Evolutionary conservation across 495 filamentous ascomycete genomes (phyloP).

Genomic region (Aspergillus avenaceus): DNA sequence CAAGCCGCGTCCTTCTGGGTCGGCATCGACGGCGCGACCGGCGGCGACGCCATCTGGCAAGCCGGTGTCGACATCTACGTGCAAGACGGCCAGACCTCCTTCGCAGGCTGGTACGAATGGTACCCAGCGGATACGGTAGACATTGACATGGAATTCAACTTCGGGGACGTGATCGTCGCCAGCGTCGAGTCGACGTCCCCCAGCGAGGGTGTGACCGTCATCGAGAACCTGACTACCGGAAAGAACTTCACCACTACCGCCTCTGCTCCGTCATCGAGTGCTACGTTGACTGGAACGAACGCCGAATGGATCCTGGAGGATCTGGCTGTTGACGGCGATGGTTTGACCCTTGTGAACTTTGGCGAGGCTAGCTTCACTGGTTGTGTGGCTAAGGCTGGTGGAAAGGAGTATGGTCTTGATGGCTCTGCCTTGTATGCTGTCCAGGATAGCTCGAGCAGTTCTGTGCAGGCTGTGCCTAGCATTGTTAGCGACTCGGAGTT

Average conservation of each 20-base stretch:
- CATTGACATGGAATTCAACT: slow-evolving; percentile 44
- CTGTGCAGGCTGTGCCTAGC: slow-evolving; percentile 1
- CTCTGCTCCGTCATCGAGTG: slow-evolving; percentile 8
- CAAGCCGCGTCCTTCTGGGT: slow-evolving; percentile 51
- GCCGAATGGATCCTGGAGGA: slow-evolving; percentile 60
- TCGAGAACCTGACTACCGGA: slow-evolving; percentile 47
- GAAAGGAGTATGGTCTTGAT: background rate
- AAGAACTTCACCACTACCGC: slow-evolving; percentile 25
- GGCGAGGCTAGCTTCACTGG: slow-evolving; percentile 39
- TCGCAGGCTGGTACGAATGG: slow-evolving; percentile 56
- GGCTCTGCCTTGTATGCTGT: slow-evolving; percentile 1
- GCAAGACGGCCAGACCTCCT: slow-evolving; percentile 24
- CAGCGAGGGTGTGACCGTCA: slow-evolving; percentile 35
- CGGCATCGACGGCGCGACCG: slow-evolving; percentile 49
- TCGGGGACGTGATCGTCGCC: slow-evolving; percentile 46
- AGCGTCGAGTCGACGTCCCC: slow-evolving; percentile 39
- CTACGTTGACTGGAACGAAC: slow-evolving; percentile 40
- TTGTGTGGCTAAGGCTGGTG: slow-evolving; percentile 4
- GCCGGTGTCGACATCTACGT: slow-evolving; percentile 52
- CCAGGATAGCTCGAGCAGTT: background rate
- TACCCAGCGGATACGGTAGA: slow-evolving; percentile 44
- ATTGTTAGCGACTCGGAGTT: background rate
- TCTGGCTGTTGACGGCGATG: slow-evolving; percentile 29
- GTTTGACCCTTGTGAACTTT: slow-evolving; percentile 48
- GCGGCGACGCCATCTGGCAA: slow-evolving; percentile 45